These are phyloP conservation scores for Penicillium verhagenii DNA, from an alignment of 495 filamentous ascomycete genomes.

Conservation along the genomic window DNA sequence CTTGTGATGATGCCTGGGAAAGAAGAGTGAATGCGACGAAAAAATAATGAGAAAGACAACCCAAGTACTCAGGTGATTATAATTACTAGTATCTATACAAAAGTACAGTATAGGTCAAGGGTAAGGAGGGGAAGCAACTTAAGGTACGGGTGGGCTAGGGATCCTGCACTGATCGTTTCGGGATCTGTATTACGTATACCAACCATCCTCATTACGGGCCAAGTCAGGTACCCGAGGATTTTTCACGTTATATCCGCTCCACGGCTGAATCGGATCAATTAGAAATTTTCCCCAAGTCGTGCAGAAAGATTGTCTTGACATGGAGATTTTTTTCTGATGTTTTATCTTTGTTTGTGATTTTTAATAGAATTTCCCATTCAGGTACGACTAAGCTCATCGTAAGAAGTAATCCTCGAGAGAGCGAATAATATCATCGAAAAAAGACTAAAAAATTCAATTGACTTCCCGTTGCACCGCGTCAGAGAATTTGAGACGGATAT, in stretches of 20 bases:
- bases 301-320: not conserved
- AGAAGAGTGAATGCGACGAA: not conserved
- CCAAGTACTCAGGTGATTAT: no score
- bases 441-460: slow-evolving; percentile 1
- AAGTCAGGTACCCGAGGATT: slow-evolving; percentile 21
- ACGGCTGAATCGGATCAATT: not conserved
- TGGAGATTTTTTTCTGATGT: not conserved
- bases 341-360: not conserved
- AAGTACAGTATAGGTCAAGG: not conserved
- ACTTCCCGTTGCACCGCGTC: slow-evolving; percentile 14
- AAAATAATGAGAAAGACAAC: not conserved
- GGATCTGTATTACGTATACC: slow-evolving; percentile 8
- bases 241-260: slow-evolving; percentile 19
- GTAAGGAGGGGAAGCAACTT: not conserved
- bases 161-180: not conserved
- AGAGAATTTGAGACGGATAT: slow-evolving; percentile 1
- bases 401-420: not conserved
- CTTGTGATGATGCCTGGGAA: not conserved
- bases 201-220: not conserved
- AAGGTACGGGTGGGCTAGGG: not conserved
- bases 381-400: not conserved
- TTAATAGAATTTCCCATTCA: no score
- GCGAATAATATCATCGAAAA: not conserved
- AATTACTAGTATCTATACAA: not conserved
- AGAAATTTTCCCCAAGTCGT: not conserved